Evolutionary conservation across 805 yeast genomes (phyloP).

Genomic region (Cyberlindnera japonica): DNA sequence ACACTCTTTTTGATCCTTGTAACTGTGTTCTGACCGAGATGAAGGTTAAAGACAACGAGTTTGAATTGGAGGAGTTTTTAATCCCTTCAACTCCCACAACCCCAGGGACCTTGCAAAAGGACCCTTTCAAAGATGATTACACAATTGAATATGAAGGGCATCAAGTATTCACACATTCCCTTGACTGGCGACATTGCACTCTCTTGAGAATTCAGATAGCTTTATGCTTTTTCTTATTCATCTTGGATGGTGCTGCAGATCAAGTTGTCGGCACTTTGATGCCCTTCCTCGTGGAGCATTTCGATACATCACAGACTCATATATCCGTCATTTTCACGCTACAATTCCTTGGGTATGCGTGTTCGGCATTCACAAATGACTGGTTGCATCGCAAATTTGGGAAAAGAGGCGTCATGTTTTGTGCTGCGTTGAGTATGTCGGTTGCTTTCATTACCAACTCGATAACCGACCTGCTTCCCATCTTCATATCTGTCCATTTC

Average conservation of each 20-base stretch:
- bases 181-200: slow-evolving; percentile 28
- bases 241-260: slow-evolving; percentile 52
- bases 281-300: slow-evolving; percentile 46
- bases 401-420: not conserved
- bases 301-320: slow-evolving; percentile 43
- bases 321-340: slow-evolving; percentile 48
- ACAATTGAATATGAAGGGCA: slow-evolving; percentile 3
- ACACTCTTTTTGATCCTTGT: no score
- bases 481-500: slow-evolving; percentile 37
- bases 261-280: slow-evolving; percentile 58
- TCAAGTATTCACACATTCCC: slow-evolving; percentile 5
- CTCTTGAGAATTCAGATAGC: slow-evolving; percentile 41
- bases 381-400: slow-evolving; percentile 42
- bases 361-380: slow-evolving; percentile 47
- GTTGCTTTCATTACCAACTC: not conserved
- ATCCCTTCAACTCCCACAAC: not conserved
- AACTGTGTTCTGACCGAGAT: no score
- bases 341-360: slow-evolving; percentile 52
- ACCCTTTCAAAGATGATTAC: not conserved
- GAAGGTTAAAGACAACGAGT: not conserved
- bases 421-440: slow-evolving; percentile 1
- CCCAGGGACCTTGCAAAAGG: not conserved
- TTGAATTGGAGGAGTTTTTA: not conserved
- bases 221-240: slow-evolving; percentile 37
- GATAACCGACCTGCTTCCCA: not conserved